phyloP scores from a whole-genome alignment of 2,329 filamentous ascomycete species.

The Colletotrichum sp. region DNA sequence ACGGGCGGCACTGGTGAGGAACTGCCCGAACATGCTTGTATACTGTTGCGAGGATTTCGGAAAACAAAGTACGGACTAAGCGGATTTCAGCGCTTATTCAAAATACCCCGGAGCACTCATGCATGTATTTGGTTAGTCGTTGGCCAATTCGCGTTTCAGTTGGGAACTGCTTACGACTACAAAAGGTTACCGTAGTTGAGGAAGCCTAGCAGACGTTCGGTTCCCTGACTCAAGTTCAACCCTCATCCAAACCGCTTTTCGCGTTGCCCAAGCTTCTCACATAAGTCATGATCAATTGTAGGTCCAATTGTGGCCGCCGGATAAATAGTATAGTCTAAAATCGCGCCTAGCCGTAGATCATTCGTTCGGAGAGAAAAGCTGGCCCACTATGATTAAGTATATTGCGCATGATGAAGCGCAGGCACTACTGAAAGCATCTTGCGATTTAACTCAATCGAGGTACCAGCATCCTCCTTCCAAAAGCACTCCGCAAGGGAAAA shows the following conservation, averaged over 20 bases:
- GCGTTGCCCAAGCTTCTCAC: neutral
- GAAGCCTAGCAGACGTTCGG: neutral
- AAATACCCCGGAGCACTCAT: neutral
- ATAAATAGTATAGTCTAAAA: neutral
- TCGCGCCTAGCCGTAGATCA: neutral
- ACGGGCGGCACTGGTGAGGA: neutral
- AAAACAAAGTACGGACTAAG: neutral
- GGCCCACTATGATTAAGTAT: neutral
- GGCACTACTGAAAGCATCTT: neutral
- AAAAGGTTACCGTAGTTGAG: neutral
- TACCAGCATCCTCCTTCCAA: neutral
- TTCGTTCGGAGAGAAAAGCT: neutral
- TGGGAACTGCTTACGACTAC: neutral
- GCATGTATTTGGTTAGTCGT: neutral
- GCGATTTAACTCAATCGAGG: neutral
- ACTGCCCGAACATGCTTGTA: fast-evolving
- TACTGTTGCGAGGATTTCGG: neutral
- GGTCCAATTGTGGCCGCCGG: neutral
- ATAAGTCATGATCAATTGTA: neutral
- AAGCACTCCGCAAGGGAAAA: neutral
- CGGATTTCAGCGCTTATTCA: neutral
- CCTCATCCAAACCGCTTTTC: fast-evolving
- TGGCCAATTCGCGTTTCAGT: neutral
- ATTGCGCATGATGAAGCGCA: neutral
- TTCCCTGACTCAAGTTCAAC: neutral